These are phyloP conservation scores for Hyaloscypha variabilis DNA, from an alignment of 495 filamentous ascomycete species.

Conservation along the genomic window DNA sequence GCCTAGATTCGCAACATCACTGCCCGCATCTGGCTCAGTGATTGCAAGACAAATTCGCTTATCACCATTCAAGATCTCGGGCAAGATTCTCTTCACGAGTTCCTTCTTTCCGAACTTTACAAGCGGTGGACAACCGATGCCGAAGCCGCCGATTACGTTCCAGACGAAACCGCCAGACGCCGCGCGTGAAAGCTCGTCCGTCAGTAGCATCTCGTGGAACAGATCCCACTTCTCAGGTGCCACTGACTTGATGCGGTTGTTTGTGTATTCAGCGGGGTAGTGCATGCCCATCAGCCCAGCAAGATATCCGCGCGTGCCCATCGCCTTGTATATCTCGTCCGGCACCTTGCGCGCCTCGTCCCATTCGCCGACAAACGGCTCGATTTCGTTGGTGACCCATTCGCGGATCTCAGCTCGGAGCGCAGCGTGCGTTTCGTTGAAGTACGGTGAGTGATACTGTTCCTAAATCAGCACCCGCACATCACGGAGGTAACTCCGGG, in stretches of 20 bases:
- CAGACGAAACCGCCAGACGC: slow-evolving; percentile 96
- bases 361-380: slow-evolving; percentile 94
- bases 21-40: slow-evolving; percentile 79
- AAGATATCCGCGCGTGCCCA: slow-evolving; percentile 90
- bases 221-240: slow-evolving; percentile 91
- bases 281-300: slow-evolving; percentile 83
- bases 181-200: slow-evolving; percentile 87
- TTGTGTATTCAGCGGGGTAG: slow-evolving; percentile 74
- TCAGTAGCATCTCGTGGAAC: slow-evolving; percentile 95
- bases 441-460: slow-evolving; percentile 94
- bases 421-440: slow-evolving; percentile 88
- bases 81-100: slow-evolving; percentile 78
- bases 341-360: slow-evolving; percentile 86
- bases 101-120: slow-evolving; percentile 91
- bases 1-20: slow-evolving; percentile 90
- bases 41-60: slow-evolving; percentile 94
- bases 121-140: slow-evolving; percentile 89
- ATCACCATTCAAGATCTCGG: slow-evolving; percentile 85
- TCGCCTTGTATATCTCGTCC: slow-evolving; percentile 84
- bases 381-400: slow-evolving; percentile 89
- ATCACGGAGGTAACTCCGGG: background rate
- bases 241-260: slow-evolving; percentile 73
- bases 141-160: slow-evolving; percentile 91
- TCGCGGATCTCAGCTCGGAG: slow-evolving; percentile 86
- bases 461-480: slow-evolving; percentile 11